Percentiles rank a stretch among this genome's conserved stretches.
phyloP scores from a whole-genome alignment of 352 stramenopile genomes.

The Saprolegnia parasitica region DNA sequence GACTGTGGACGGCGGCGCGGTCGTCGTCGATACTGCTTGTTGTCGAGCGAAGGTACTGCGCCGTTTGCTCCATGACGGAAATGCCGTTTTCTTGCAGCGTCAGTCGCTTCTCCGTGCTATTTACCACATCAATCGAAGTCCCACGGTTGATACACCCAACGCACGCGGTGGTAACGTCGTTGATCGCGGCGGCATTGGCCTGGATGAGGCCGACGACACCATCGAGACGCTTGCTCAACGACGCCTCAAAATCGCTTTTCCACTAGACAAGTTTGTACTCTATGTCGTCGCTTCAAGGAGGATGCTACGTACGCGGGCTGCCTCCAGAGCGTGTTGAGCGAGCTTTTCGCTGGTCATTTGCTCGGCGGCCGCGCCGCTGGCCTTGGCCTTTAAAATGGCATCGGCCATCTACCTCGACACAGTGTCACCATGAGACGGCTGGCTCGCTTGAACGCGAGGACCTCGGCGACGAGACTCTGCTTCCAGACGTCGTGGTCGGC shows the following conservation, averaged over 20 bases:
- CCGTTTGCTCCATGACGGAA: constrained; percentile 12
- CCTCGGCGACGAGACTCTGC: constrained; percentile 17
- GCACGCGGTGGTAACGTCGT: constrained; percentile 7
- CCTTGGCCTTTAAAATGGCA: constrained; percentile 1
- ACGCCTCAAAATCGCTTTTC: constrained; percentile 15
- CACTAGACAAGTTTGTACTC: constrained; percentile 8
- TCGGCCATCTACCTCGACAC: constrained; percentile 4
- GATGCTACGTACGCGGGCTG: not conserved
- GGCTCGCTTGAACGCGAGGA: too few species aligned
- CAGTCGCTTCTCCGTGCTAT: constrained; percentile 18
- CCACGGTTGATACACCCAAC: too few species aligned
- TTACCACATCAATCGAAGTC: constrained; percentile 1
- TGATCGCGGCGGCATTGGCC: constrained; percentile 9
- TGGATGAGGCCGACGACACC: constrained; percentile 16
- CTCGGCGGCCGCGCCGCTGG: not conserved
- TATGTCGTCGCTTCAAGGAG: not conserved
- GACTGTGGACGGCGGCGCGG: not conserved
- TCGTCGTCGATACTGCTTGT: not conserved
- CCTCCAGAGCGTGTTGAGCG: not conserved
- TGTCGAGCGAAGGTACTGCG: constrained; percentile 6
- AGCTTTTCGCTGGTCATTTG: not conserved
- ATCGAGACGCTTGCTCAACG: constrained; percentile 16
- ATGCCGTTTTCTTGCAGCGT: constrained; percentile 21
- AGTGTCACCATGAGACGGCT: too few species aligned
- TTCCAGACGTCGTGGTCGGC: constrained; percentile 12